A percentile compares a stretch with the other conserved stretches of the same genome.
These are phyloP conservation scores for Neonothopanus nambi DNA, from an alignment of 1,284 basidiomycete genomes.

Conservation along the genomic window DNA sequence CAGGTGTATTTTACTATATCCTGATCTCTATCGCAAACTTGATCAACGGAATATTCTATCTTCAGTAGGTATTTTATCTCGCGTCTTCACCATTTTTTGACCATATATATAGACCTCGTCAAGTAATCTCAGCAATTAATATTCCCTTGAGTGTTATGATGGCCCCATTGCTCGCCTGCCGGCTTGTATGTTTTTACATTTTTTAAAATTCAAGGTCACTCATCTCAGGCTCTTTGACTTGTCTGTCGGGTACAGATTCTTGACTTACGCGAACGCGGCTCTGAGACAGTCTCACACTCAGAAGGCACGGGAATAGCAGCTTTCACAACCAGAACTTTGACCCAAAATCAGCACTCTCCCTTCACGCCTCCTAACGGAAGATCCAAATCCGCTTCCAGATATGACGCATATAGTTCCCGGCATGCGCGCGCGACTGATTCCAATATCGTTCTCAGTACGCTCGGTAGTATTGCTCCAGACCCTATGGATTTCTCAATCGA, in stretches of 20 bases:
- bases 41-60: constrained; percentile 81
- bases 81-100: constrained; percentile 11
- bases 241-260: constrained; percentile 51
- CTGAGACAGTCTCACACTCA: constrained; percentile 70
- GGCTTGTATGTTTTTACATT: constrained; percentile 53
- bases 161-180: constrained; percentile 74
- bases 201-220: neutral
- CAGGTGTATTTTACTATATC: constrained; percentile 79
- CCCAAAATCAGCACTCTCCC: constrained; percentile 40
- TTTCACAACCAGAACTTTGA: constrained; percentile 59
- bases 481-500: constrained; percentile 45
- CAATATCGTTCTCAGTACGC: constrained; percentile 66
- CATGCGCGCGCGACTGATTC: constrained; percentile 48
- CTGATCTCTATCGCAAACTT: constrained; percentile 79
- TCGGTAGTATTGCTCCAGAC: constrained; percentile 63
- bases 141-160: constrained; percentile 86
- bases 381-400: constrained; percentile 32
- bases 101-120: constrained; percentile 56
- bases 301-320: constrained; percentile 61
- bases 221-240: constrained; percentile 8
- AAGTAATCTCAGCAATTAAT: constrained; percentile 80
- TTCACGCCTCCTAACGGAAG: constrained; percentile 49
- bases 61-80: constrained; percentile 53
- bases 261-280: constrained; percentile 74
- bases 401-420: constrained; percentile 23